Conservation (phyloP, 2,329 filamentous ascomycete species). For the Fusarium metavorans region DNA sequence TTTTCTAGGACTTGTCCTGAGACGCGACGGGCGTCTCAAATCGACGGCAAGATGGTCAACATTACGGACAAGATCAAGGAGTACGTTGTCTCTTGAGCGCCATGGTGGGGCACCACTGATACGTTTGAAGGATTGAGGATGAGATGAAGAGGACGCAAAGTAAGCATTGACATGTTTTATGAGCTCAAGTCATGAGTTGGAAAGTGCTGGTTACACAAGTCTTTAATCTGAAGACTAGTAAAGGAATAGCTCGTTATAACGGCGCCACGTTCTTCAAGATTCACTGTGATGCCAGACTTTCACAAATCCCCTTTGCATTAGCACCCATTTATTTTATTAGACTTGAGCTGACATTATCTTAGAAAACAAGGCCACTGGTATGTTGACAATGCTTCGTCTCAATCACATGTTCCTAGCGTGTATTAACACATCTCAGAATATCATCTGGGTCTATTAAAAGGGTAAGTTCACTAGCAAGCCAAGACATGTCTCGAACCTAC, state of each 20-base stretch:
- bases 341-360: slow-evolving; percentile 13
- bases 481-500: background rate
- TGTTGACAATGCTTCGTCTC: slow-evolving; percentile 47
- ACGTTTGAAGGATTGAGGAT: slow-evolving; percentile 87
- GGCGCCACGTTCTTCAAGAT: background rate
- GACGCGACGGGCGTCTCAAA: slow-evolving; percentile 42
- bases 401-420: background rate
- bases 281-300: background rate
- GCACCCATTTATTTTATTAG: background rate
- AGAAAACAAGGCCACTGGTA: slow-evolving; percentile 99
- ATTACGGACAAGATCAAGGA: slow-evolving; percentile 99
- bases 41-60: slow-evolving; percentile 84
- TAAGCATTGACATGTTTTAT: slow-evolving; percentile 59
- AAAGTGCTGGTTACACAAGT: background rate
- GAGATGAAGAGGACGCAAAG: slow-evolving; percentile 99
- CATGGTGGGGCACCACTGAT: slow-evolving; percentile 38
- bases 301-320: background rate
- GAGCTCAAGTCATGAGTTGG: background rate
- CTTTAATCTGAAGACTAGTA: background rate
- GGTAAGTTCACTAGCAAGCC: slow-evolving; percentile 65
- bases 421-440: slow-evolving; percentile 75
- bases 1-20: slow-evolving; percentile 22
- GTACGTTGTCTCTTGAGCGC: slow-evolving; percentile 62
- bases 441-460: slow-evolving; percentile 96
- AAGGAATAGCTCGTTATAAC: background rate